Base-by-base conservation (phyloP, 2,329 filamentous ascomycete genomes). In the Thermomyces lanuginosus region DNA sequence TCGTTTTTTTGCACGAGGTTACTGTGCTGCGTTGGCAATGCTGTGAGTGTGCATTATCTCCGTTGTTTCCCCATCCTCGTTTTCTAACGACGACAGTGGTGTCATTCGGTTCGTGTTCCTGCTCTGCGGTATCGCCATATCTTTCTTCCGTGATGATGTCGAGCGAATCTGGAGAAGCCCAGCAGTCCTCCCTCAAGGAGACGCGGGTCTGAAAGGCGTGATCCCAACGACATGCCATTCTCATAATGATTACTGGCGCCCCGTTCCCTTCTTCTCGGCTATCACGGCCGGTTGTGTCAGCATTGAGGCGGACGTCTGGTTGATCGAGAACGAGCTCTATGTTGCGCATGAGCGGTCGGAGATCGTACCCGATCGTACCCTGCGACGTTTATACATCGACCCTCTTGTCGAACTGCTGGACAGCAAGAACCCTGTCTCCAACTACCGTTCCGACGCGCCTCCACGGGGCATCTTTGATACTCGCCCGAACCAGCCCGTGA, bases 341-440 rank as follows among this genome's bases (percentile, higher is more conserved):
- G 66, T 82, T 22, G 73, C 73, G 3, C 76, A 82, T 43, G 63
- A 26, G 24, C 56, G 49, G 2, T 59, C 63, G 3, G 59, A 64
- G 0, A 45, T 78, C 16, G 62, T 63, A 5, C 27, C 16, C 10
- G 21, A 29, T 16, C 32, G 26, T 18, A 32, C 32, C 7, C 27
- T 34, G 6, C 16, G 17, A 38, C 62, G 58, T 3, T 60, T 81
- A 7, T 81, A 81, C 42, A 52, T 81, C 22, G 56, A 72, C 16
- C 76, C 75, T 0, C 44, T 82, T 0, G 49, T 74, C 10, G 51
- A 66, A 1, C 55, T 78, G 4, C 58, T 81, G 0, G 50, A 66
- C 16, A 46, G 43, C 16, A 60, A 65, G 32, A 72, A 71, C 36
- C 17, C 36, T 7, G 58, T 53, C 3, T 44, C 39, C 2, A 27